Evolutionary conservation across 2,329 filamentous ascomycete genomes (phyloP), one percentile per base, ranked within the genome.

Genomic region (Incumbomyces delicatus): DNA sequence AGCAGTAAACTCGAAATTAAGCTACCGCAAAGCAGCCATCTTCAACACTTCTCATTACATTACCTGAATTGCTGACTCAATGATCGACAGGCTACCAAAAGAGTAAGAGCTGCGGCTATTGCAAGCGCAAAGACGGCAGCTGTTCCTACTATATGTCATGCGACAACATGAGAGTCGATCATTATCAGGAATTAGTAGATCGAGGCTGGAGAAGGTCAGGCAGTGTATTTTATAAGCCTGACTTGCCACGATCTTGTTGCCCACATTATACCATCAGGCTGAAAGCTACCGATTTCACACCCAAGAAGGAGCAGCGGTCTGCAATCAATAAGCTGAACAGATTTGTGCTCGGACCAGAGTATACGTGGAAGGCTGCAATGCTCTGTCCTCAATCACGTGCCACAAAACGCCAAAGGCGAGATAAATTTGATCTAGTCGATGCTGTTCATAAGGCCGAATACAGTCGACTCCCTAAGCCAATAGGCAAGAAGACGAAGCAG

Each of bases 211-310:
- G 70, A 61, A 71, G 70, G 53, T 73, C 70, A 33, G 70, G 70
- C 2, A 67, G 63, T 10, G 60, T 71, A 39, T 72, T 71, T 57
- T 73, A 73, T 56, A 73, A 72, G 55, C 70, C 67, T 53, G 71
- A 73, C 63, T 81, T 87, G 58, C 75, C 76, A 49, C 74, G 80
- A 47, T 85, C 87, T 51, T 98, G 92, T 60, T 98, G 92, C 63
- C 88, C 89, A 37, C 88, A 95, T 60, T 96, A 73, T 53, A 72
- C 70, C 11, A 62, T 73, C 52, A 67, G 70, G 41, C 60, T 73
- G 37, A 64, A 70, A 53, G 68, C 64, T 1, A 57, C 63, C 3
- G 63, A 60, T 22, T 73, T 67, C 55, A 63, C 63, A 48, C 58
- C 70, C n/a, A 61, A 63, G 37, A 65, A 63, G 44, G 69, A 72